These are phyloP conservation scores for Physocladia obscura DNA, from an alignment of 192 early-diverging fungal species.

Conservation along the genomic window DNA sequence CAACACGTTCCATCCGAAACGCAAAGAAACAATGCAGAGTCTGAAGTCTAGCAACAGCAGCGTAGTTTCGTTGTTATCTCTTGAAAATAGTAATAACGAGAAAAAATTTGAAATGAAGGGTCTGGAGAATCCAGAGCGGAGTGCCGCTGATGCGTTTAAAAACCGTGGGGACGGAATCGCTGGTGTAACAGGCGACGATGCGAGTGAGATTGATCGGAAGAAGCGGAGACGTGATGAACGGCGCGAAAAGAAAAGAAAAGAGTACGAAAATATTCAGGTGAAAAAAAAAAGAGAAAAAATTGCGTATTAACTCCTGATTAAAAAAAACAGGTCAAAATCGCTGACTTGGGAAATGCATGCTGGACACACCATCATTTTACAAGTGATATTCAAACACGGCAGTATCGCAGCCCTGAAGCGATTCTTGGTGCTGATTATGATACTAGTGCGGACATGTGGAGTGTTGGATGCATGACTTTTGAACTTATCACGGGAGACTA, in stretches of 20 bases:
- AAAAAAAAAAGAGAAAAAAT: background rate
- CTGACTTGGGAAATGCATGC: conserved; percentile 94
- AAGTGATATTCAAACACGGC: conserved; percentile 94
- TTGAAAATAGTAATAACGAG: background rate
- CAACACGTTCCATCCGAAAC: conserved; percentile 23
- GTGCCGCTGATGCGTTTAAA: conserved; percentile 1
- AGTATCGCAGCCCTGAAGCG: conserved; percentile 95
- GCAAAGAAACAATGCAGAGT: conserved; percentile 4
- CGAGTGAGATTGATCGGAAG: no score
- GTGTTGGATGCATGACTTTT: conserved; percentile 88
- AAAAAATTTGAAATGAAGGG: conserved; percentile 4
- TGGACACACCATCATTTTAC: conserved; percentile 96
- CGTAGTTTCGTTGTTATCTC: background rate
- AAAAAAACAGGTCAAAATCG: conserved; percentile 77
- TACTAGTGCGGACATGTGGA: conserved; percentile 88
- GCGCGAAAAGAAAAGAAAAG: conserved; percentile 25
- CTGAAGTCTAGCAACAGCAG: background rate
- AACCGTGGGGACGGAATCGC: no score
- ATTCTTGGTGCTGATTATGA: conserved; percentile 88
- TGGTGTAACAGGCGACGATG: no score
- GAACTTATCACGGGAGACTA: conserved; percentile 93
- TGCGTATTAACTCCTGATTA: background rate
- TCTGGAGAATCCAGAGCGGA: background rate
- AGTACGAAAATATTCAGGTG: conserved; percentile 41
- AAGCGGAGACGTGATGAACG: conserved; percentile 40